A percentile compares a stretch with the other conserved stretches of the same genome.
Conservation (phyloP, 1,139 yeast species). For the Hemisphaericaspora lyxosophila region DNA sequence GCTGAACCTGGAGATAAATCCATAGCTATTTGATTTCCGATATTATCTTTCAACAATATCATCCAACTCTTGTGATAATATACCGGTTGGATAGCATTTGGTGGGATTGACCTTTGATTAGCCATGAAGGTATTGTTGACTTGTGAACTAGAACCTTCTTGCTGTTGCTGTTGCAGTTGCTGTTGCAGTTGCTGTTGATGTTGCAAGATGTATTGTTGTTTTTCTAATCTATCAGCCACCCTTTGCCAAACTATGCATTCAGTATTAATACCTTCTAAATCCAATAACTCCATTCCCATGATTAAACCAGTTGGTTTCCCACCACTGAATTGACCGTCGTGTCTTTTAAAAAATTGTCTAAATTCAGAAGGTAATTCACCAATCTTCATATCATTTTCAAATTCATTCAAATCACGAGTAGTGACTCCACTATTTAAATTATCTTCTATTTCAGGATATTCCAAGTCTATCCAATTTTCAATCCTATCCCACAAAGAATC, state of each 20-base stretch:
- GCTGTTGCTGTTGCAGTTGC: constrained; percentile 19
- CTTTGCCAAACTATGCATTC: constrained; percentile 75
- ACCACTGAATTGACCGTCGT: constrained; percentile 80
- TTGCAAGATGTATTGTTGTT: constrained; percentile 36
- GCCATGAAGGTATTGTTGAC: constrained; percentile 39
- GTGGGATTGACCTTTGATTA: constrained; percentile 57
- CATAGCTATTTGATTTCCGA: constrained; percentile 61
- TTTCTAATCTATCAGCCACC: constrained; percentile 55
- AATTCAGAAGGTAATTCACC: constrained; percentile 69
- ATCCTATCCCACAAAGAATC: constrained; percentile 72
- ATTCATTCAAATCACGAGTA: constrained; percentile 71
- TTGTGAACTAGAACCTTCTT: constrained; percentile 7
- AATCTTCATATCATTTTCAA: constrained; percentile 63
- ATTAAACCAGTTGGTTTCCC: constrained; percentile 75
- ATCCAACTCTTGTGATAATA: constrained; percentile 63
- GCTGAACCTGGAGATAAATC: constrained; percentile 63
- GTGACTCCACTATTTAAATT: constrained; percentile 71
- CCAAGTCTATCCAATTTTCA: constrained; percentile 71
- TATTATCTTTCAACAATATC: constrained; percentile 56
- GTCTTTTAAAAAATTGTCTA: constrained; percentile 70
- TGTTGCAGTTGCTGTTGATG: constrained; percentile 27
- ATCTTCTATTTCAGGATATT: constrained; percentile 78
- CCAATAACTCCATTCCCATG: constrained; percentile 69
- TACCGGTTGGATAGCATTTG: constrained; percentile 53
- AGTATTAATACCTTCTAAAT: constrained; percentile 67